Percentiles rank a stretch among this genome's conserved stretches.
Conservation (phyloP, 148 eudicot genomes). For the Linanthus parryae region DNA sequence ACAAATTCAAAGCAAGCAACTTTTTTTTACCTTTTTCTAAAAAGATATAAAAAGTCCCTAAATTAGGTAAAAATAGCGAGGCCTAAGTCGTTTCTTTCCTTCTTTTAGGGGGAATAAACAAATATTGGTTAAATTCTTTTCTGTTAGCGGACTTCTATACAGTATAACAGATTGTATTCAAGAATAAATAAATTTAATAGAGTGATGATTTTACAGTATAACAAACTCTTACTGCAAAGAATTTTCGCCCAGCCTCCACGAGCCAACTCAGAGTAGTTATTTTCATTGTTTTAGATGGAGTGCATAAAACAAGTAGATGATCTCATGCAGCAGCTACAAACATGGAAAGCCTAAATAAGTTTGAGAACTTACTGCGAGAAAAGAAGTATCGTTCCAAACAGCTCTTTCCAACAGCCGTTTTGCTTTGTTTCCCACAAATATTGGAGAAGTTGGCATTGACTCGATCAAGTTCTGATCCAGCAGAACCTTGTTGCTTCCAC, state of each 20-base stretch:
- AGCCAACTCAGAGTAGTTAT: not conserved
- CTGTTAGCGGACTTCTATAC: not conserved
- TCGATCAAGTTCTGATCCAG: conserved; percentile 92
- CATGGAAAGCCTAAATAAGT: not conserved
- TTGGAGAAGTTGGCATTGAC: conserved; percentile 96
- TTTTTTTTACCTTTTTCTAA: too few species aligned
- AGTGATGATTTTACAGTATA: too few species aligned
- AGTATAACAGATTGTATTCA: not conserved
- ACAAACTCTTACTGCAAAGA: not conserved
- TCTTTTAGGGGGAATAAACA: too few species aligned
- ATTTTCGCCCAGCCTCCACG: not conserved
- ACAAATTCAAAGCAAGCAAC: too few species aligned
- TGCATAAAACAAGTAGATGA: not conserved
- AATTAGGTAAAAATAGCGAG: too few species aligned
- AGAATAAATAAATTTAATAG: not conserved
- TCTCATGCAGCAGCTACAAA: not conserved
- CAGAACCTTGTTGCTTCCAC: conserved; percentile 86
- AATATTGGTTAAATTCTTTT: too few species aligned
- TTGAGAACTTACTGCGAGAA: conserved; percentile 56
- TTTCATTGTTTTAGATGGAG: not conserved
- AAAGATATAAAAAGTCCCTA: too few species aligned
- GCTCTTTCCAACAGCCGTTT: conserved; percentile 86
- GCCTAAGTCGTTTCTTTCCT: too few species aligned
- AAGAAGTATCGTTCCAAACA: conserved; percentile 94
- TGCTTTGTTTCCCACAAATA: conserved; percentile 93